Conservation (phyloP, 176 grass and related monocot species). For the Paspalum vaginatum region DNA sequence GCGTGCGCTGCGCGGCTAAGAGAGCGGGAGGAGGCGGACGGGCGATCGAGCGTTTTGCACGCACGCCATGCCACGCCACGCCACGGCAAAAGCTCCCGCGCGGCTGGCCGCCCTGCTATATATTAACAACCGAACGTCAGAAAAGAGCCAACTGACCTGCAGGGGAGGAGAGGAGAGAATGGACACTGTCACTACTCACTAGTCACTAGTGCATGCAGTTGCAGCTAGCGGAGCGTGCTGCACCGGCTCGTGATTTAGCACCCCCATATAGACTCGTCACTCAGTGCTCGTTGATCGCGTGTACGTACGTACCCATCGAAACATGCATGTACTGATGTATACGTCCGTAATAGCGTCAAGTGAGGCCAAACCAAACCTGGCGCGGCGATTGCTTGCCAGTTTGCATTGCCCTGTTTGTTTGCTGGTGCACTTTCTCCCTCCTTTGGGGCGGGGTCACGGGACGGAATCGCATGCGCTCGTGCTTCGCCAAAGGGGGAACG, state of each 20-base stretch:
- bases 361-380: too few species aligned
- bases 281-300: background rate
- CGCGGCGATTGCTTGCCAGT: background rate
- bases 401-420: background rate
- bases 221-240: too few species aligned
- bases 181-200: too few species aligned
- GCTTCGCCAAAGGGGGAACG: background rate
- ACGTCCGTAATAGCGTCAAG: too few species aligned
- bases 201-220: too few species aligned
- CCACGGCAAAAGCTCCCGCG: background rate
- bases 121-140: background rate
- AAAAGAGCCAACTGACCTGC: background rate
- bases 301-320: too few species aligned
- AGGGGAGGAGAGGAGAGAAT: background rate
- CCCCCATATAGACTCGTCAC: too few species aligned
- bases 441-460: background rate
- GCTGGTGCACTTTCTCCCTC: background rate
- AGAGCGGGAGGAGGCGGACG: background rate
- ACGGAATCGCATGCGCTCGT: background rate
- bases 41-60: slow-evolving; percentile 28
- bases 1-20: background rate
- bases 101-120: background rate
- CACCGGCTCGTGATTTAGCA: too few species aligned
- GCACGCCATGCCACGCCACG: slow-evolving; percentile 10
- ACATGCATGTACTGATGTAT: too few species aligned